Evolutionary conservation across 2,329 filamentous ascomycete genomes (phyloP), one percentile per base, ranked within the genome.

Genomic region (Paecilomyces niveus): DNA sequence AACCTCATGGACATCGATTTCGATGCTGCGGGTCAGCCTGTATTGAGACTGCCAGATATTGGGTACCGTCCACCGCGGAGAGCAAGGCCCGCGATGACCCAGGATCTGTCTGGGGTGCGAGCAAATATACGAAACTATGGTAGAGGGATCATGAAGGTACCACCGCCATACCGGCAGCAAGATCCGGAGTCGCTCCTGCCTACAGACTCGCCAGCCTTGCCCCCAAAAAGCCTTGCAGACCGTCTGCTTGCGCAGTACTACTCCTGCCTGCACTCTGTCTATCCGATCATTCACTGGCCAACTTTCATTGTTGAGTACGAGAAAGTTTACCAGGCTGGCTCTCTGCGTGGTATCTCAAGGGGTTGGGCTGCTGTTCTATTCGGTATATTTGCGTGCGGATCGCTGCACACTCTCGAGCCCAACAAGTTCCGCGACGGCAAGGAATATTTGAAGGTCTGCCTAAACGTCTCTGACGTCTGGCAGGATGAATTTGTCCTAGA

Each of bases 211-310:
- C 86, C 89, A 6, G 81, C 84, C 49, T 75, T 97, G 57, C 94
- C 93, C 0, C 80, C 88, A 1, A 88, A 86, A 63, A 78, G 85
- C 29, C 74, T 86, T 22, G 85, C 87, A 29, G 90, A 96, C 62
- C 84, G 84, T 63, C 79, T 97, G 1, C 75, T 97, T 32, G 81
- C 84, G 33, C 83, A 88, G 39, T 99, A 96, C 72, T 88, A 89
- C 65, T 80, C 83, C 45, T 88, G 88, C 6, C 80, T 90, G 24
- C 93, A 97, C 70, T 83, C 86, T 32, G 87, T 90, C 72, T 88
- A 92, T 64, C 94, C 94, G 0, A 86, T 96, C 51, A 68, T 97
- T 9, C 90, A 97, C 72, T 95, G 92, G 89, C 89, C 90, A 1
- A 89, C 84, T 0, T 95, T 97, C 67, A 81, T 88, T 66, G 81